Evolutionary conservation across 2,329 filamentous ascomycete species (phyloP), one percentile per base, ranked within the genome.

Genomic region (Pseudogymnoascus sp.): DNA sequence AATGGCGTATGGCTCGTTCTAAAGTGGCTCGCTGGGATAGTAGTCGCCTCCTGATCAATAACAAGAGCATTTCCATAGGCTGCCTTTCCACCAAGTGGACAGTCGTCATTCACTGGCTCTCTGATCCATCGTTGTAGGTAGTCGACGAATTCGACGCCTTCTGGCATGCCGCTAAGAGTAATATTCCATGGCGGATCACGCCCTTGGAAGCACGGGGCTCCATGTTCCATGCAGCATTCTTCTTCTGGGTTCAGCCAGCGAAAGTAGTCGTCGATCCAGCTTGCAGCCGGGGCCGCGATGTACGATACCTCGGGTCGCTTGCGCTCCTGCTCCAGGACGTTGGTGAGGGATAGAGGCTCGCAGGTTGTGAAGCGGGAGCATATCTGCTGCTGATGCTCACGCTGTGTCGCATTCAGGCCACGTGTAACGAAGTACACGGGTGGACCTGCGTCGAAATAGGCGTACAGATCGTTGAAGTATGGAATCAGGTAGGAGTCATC

Each of bases 231-330:
- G 68, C 90, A 97, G 65, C 76, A 78, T 47, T 92, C 88, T 43
- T 90, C 83, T 59, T 86, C 83, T 0, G 94, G 94, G 67, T 97
- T 96, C n/a, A 97, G 78, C 93, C 94, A 99, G 63, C 90, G 82
- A 75, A 97, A 91, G 76, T 91, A 97, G 71, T 99, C 94, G 66
- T 99, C 94, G 16, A 99, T 83, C 94, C 94, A 99, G 73, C 89
- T 97, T 2, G 95, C 94, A 0, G 93, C 87, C 0, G 92, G 89
- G 8, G 92, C 87, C 6, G 91, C 83, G 66, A 99, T 90, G 73
- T 92, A 97, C 1, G 92, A 97, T 1, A 93, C 80, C 6, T 95
- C 84, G 0, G 92, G 83, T 37, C 94, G 85, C 76, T 97, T 97
- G 9, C 94, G 86, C 76, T 99, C 95, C 67, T 94, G 90, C 72